Evolutionary conservation across 768 basidiomycete genomes (phyloP).

Genomic region (Nevesoporus exiguus): DNA sequence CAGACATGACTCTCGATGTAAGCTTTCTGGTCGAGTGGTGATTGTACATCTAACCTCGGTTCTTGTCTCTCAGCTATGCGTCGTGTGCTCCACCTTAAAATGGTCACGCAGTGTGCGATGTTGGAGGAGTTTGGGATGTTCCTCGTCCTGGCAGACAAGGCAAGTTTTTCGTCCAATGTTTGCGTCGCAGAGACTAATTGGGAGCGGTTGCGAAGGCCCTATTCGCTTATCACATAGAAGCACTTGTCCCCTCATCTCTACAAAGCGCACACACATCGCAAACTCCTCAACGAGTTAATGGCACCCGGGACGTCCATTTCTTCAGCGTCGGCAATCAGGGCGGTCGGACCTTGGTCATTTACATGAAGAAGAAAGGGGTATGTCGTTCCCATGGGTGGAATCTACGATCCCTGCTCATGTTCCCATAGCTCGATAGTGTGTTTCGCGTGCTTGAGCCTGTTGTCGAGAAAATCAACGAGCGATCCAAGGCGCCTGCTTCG

Average conservation of each 20-base stretch:
- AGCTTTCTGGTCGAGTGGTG: not conserved
- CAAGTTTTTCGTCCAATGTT: slow-evolving; percentile 17
- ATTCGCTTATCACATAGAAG: slow-evolving; percentile 95
- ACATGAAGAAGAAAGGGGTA: slow-evolving; percentile 93
- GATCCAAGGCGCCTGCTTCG: slow-evolving; percentile 64
- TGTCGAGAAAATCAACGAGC: slow-evolving; percentile 81
- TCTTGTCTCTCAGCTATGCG: slow-evolving; percentile 62
- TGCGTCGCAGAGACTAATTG: not conserved
- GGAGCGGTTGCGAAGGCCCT: slow-evolving; percentile 49
- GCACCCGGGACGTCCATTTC: slow-evolving; percentile 90
- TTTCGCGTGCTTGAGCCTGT: slow-evolving; percentile 98
- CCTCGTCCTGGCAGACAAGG: slow-evolving; percentile 92
- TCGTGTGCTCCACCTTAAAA: slow-evolving; percentile 88
- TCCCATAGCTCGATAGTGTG: slow-evolving; percentile 70
- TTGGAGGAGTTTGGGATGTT: slow-evolving; percentile 96
- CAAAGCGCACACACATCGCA: slow-evolving; percentile 64
- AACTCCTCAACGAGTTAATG: slow-evolving; percentile 87
- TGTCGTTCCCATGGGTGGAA: slow-evolving; percentile 15
- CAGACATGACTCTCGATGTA: slow-evolving; percentile 83
- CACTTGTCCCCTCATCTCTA: slow-evolving; percentile 85
- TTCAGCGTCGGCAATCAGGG: slow-evolving; percentile 90
- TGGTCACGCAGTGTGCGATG: slow-evolving; percentile 94
- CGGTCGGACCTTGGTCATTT: slow-evolving; percentile 86
- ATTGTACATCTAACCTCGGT: slow-evolving; percentile 6
- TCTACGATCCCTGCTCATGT: slow-evolving; percentile 10